A percentile compares a stretch with the other conserved stretches of the same genome.
Conservation (phyloP, 306 rosid species). For the Inga oerstediana region DNA sequence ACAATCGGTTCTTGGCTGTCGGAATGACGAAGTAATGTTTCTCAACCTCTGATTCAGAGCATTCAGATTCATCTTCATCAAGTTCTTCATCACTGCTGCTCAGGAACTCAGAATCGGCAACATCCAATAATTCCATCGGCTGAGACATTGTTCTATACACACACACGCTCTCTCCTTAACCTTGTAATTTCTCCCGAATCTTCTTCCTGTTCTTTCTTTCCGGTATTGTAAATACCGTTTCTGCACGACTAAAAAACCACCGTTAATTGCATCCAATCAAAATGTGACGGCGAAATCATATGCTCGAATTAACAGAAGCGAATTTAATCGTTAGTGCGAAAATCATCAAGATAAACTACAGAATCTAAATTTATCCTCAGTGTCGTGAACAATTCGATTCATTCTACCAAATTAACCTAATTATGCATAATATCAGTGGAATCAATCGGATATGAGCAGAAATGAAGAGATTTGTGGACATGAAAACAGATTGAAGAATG, state of each 20-base stretch:
- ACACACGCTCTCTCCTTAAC: background rate
- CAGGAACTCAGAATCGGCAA: slow-evolving; percentile 56
- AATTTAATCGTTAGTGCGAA: background rate
- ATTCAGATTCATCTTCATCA: slow-evolving; percentile 43
- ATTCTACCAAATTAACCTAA: background rate
- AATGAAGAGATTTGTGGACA: background rate
- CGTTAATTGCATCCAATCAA: slow-evolving; percentile 1
- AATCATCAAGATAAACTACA: background rate
- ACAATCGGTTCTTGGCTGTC: slow-evolving; percentile 46
- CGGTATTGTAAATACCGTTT: background rate
- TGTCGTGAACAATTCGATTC: background rate
- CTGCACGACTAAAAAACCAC: slow-evolving; percentile 16
- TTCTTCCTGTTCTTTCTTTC: background rate
- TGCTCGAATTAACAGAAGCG: background rate
- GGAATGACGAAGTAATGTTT: slow-evolving; percentile 39
- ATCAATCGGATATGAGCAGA: background rate
- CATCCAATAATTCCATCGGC: slow-evolving; percentile 46
- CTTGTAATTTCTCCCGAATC: slow-evolving; percentile 1
- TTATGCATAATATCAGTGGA: background rate
- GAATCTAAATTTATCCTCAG: background rate
- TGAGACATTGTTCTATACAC: slow-evolving; percentile 28
- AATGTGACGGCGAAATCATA: background rate
- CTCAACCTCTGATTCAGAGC: slow-evolving; percentile 53
- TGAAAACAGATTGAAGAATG: background rate
- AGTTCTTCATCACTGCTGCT: slow-evolving; percentile 26